These are phyloP conservation scores for Massariosphaeria phaeospora DNA, from an alignment of 495 filamentous ascomycete genomes.

Conservation along the genomic window DNA sequence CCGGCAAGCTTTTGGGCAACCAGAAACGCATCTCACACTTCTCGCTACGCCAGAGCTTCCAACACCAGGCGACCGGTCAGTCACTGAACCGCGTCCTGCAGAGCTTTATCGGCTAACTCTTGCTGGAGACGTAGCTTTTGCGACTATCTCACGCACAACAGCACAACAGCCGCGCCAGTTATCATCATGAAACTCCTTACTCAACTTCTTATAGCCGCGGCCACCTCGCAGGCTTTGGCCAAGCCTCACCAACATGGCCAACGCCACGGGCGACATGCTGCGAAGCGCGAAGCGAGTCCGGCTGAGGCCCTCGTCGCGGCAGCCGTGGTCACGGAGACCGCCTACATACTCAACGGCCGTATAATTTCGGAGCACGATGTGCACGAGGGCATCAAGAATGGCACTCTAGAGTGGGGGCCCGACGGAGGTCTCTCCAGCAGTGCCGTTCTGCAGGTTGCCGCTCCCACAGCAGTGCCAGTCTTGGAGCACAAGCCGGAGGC, in stretches of 20 bases:
- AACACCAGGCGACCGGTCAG: neutral
- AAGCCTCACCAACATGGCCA: constrained; percentile 27
- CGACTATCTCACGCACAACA: neutral
- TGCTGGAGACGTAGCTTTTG: neutral
- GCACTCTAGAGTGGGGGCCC: constrained; percentile 35
- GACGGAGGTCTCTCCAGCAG: constrained; percentile 22
- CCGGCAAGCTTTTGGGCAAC: too few species aligned
- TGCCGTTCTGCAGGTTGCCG: neutral
- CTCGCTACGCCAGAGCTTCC: too few species aligned
- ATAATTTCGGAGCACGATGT: constrained; percentile 39
- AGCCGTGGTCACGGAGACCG: constrained; percentile 35
- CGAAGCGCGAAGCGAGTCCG: constrained; percentile 29
- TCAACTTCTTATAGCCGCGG: neutral
- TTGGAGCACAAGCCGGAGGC: neutral
- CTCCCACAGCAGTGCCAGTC: neutral
- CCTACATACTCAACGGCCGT: constrained; percentile 38
- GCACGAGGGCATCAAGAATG: constrained; percentile 39
- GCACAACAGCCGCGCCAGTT: neutral
- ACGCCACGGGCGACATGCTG: constrained; percentile 35
- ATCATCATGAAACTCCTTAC: constrained; percentile 2
- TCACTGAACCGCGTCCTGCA: neutral
- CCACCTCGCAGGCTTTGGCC: neutral
- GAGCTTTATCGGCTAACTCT: neutral
- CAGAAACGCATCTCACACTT: too few species aligned
- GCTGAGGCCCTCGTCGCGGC: constrained; percentile 24